phyloP scores from a whole-genome alignment of 768 basidiomycete species.

The Coprinellus aureogranulatus region DNA sequence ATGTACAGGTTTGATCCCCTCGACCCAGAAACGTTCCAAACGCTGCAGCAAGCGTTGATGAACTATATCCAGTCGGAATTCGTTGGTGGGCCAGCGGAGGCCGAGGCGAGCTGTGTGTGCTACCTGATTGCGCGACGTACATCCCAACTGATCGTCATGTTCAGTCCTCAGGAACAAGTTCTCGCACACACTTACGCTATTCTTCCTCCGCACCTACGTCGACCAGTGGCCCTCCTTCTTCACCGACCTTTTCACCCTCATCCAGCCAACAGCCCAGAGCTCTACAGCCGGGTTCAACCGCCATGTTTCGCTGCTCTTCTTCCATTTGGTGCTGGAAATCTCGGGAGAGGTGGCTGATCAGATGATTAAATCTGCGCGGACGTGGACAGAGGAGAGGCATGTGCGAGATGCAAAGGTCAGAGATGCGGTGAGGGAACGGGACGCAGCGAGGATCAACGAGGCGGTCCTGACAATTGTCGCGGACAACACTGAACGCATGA shows the following conservation, averaged over 20 bases:
- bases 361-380: conserved; percentile 82
- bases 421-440: conserved; percentile 86
- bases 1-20: conserved; percentile 57
- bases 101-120: conserved; percentile 73
- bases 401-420: conserved; percentile 80
- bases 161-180: conserved; percentile 93
- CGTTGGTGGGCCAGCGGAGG: conserved; percentile 80
- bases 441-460: conserved; percentile 83
- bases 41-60: conserved; percentile 72
- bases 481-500: conserved; percentile 64
- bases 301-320: conserved; percentile 84
- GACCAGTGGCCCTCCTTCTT: conserved; percentile 88
- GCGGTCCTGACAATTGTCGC: conserved; percentile 82
- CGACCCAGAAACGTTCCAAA: conserved; percentile 67
- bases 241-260: conserved; percentile 69
- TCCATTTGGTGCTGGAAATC: conserved; percentile 91
- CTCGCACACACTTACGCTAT: conserved; percentile 83
- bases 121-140: conserved; percentile 5
- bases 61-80: conserved; percentile 88
- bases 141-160: conserved; percentile 9
- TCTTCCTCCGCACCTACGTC: conserved; percentile 86
- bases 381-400: conserved; percentile 68
- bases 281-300: conserved; percentile 67
- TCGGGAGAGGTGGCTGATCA: conserved; percentile 97
- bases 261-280: conserved; percentile 58